These are phyloP conservation scores for Chaetomium sp. DNA, from an alignment of 2,329 filamentous ascomycete genomes.

Conservation along the genomic window DNA sequence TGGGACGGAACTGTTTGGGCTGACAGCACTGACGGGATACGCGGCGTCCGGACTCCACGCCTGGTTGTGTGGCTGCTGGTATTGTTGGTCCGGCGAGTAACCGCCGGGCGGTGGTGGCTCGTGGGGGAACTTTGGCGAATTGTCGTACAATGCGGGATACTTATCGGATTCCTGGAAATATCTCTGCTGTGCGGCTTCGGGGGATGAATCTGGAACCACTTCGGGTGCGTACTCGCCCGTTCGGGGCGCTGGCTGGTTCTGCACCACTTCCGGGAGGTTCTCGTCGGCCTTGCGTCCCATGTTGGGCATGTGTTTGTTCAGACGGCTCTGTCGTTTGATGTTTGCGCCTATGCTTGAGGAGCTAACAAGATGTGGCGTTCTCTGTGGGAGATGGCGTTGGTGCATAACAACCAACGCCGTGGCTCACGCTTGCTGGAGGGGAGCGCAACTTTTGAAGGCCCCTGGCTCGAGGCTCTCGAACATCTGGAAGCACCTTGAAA, in stretches of 20 bases:
- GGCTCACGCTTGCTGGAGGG: neutral
- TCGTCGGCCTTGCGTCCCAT: constrained; percentile 19
- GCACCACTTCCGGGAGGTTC: constrained; percentile 25
- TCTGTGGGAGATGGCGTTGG: neutral
- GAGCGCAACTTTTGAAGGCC: neutral
- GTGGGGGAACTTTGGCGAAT: constrained; percentile 17
- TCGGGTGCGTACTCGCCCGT: constrained; percentile 3
- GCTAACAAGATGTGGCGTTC: constrained; percentile 10
- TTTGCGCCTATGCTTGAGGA: neutral
- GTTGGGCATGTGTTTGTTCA: neutral
- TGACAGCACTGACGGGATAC: constrained; percentile 3
- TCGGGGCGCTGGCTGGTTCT: neutral
- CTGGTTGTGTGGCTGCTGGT: neutral
- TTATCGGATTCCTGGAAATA: constrained; percentile 19
- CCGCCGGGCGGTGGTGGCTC: neutral
- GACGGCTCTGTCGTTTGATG: neutral
- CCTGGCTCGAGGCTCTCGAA: constrained; percentile 4
- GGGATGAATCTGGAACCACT: constrained; percentile 17
- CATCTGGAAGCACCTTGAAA: neutral
- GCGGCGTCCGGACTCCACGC: neutral
- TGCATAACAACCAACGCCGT: neutral
- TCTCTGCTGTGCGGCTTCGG: constrained; percentile 12
- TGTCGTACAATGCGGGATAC: constrained; percentile 20
- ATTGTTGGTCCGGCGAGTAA: neutral
- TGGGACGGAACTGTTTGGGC: constrained; percentile 14